Percentiles rank a stretch among this genome's conserved stretches.
phyloP scores from a whole-genome alignment of 495 filamentous ascomycete genomes.

The Tuber umbilicatum region DNA sequence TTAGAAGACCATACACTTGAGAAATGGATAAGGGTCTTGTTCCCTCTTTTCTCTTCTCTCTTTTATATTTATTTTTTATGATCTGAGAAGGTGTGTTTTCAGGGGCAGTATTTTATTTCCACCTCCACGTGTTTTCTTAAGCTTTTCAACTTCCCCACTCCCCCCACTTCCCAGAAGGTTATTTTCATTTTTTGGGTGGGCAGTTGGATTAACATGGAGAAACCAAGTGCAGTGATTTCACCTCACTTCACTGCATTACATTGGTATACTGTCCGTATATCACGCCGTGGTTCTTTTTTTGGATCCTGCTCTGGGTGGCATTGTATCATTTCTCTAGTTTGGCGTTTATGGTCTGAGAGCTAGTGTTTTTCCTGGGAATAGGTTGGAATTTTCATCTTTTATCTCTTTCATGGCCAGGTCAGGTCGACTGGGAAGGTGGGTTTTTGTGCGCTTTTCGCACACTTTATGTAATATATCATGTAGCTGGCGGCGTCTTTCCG shows the following conservation, averaged over 20 bases:
- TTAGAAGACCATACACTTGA: constrained; percentile 8
- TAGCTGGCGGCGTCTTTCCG: neutral
- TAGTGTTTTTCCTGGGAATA: neutral
- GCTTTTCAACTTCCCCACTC: neutral
- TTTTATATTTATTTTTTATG: neutral
- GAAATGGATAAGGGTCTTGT: neutral
- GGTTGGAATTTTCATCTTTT: neutral
- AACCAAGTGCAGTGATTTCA: neutral
- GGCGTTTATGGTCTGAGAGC: constrained; percentile 2
- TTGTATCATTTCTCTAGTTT: constrained; percentile 3
- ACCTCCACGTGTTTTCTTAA: neutral
- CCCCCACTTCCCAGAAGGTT: neutral
- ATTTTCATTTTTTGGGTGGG: neutral
- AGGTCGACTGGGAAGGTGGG: neutral
- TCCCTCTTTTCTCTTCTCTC: constrained; percentile 1
- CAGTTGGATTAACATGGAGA: neutral
- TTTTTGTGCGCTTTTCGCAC: neutral
- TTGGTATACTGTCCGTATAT: neutral
- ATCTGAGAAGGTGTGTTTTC: neutral
- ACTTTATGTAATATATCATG: neutral
- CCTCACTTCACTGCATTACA: neutral
- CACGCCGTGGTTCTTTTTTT: constrained; percentile 1
- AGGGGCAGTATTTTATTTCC: neutral
- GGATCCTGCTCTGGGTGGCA: neutral
- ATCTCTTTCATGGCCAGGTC: neutral